These are phyloP conservation scores for Nasturtium officinale DNA, from an alignment of 345 rosid genomes.

Conservation along the genomic window DNA sequence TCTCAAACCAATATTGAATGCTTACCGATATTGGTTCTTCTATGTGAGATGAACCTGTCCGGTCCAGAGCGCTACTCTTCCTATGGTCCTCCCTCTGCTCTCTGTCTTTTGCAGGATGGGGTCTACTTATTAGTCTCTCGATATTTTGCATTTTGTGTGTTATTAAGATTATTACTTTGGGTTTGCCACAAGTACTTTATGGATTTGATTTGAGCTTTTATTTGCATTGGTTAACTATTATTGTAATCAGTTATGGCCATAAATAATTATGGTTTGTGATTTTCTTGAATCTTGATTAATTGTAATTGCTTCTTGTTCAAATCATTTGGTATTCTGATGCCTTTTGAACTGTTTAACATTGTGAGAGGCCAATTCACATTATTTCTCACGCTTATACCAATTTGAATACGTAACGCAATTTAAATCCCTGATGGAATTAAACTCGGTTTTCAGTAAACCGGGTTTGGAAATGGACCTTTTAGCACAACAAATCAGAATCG, in stretches of 20 bases:
- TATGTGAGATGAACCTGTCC: background rate
- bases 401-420: background rate
- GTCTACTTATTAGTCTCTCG: slow-evolving; percentile 23
- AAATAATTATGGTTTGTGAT: background rate
- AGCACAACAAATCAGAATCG: background rate
- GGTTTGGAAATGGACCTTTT: background rate
- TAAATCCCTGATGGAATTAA: background rate
- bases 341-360: background rate
- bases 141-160: slow-evolving; percentile 4
- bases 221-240: slow-evolving; percentile 20
- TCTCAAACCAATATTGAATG: slow-evolving; percentile 46
- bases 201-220: slow-evolving; percentile 12
- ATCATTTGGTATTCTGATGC: background rate
- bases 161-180: background rate
- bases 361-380: background rate
- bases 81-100: background rate
- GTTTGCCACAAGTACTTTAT: no score
- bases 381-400: background rate
- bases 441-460: background rate
- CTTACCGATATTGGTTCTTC: background rate
- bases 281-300: slow-evolving; percentile 3
- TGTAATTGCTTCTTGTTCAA: background rate
- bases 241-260: slow-evolving; percentile 19
- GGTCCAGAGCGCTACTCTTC: no score
- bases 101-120: slow-evolving; percentile 22